Percentiles rank a stretch among this genome's conserved stretches.
phyloP scores from a whole-genome alignment of 495 filamentous ascomycete genomes.

The Evansstolkia leycettana region DNA sequence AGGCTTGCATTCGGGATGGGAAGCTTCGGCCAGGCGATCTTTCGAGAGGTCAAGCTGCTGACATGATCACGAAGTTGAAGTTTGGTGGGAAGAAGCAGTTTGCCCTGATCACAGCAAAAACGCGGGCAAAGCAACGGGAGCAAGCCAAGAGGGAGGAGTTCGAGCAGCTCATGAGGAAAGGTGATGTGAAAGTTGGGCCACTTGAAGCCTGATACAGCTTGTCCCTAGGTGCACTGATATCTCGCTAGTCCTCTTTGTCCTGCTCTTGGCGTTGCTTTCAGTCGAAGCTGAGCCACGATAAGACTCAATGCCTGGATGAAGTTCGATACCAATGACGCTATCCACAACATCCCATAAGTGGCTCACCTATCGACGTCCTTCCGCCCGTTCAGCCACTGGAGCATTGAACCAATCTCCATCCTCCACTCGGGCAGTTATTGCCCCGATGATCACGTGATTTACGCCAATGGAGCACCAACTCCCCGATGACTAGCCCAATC shows the following conservation, averaged over 20 bases:
- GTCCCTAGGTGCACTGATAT: not conserved
- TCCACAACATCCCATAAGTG: no score
- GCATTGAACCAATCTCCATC: no score
- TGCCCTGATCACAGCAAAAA: constrained; percentile 34
- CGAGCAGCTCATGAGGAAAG: constrained; percentile 24
- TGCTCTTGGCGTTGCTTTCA: no score
- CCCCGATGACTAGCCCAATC: no score
- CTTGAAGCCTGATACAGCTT: constrained; percentile 16
- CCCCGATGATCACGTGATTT: no score
- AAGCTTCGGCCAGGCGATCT: constrained; percentile 41
- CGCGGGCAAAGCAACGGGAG: constrained; percentile 20
- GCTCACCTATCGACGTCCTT: no score
- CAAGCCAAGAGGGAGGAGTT: constrained; percentile 22
- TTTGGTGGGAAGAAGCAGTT: constrained; percentile 69
- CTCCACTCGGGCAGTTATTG: no score
- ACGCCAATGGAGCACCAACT: no score
- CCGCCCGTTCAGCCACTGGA: no score
- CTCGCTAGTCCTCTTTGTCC: not conserved
- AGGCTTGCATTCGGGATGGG: constrained; percentile 40
- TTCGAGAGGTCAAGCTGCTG: constrained; percentile 70
- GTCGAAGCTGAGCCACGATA: no score
- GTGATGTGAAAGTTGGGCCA: constrained; percentile 55
- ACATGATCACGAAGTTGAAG: constrained; percentile 88
- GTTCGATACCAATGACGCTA: no score
- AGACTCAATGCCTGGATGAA: no score